Base-by-base conservation (phyloP, 78 protist genomes). In the Protostelium mycophagum region DNA sequence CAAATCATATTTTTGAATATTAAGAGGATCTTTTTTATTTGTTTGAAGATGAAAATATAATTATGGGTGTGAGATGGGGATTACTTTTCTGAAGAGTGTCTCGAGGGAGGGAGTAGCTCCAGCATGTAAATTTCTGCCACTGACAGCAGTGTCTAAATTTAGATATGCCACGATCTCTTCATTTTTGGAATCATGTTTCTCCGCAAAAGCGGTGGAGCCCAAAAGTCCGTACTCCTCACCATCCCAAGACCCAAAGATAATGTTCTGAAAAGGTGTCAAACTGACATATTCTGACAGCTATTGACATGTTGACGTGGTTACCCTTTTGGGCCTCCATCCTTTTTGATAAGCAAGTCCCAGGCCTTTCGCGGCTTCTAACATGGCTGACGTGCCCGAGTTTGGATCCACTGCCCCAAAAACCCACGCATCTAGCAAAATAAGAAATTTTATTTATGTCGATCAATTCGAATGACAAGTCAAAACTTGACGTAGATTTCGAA, bases 401-500 rank as follows among this genome's bases (percentile, higher is more conserved):
- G 95, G 95, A 85, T 93, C 95, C 16, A 31, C 92, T 34, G 91
- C 92, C 10, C 95, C 95, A 25, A 38, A 93, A 34, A 93, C 92
- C 93, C 95, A 93, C 0, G 95, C 93, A 37, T 93, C 95, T 29
- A 87, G 38, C 73, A 28, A 25, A n/a, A n/a, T n/a, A n/a, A n/a
- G n/a, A n/a, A n/a, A n/a, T n/a, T n/a, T n/a, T n/a, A n/a, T n/a
- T n/a, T 37, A 85, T 35, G 37, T 35, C 16, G 86, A 85, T 85
- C 37, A 16, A 85, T 85, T 5, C 16, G 5, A 16, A 37, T 36
- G n/a, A 16, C 5, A 25, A 16, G 36, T 85, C 5, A 51, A 16
- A 51, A 25, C 31, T 25, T 51, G 73, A 51, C 31, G 16, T 51
- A 16, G 31, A 51, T 5, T 51, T 51, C 31, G 73, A 51, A 25